These are phyloP conservation scores for Sordaria brevicollis DNA, from an alignment of 495 filamentous ascomycete genomes.

Conservation along the genomic window DNA sequence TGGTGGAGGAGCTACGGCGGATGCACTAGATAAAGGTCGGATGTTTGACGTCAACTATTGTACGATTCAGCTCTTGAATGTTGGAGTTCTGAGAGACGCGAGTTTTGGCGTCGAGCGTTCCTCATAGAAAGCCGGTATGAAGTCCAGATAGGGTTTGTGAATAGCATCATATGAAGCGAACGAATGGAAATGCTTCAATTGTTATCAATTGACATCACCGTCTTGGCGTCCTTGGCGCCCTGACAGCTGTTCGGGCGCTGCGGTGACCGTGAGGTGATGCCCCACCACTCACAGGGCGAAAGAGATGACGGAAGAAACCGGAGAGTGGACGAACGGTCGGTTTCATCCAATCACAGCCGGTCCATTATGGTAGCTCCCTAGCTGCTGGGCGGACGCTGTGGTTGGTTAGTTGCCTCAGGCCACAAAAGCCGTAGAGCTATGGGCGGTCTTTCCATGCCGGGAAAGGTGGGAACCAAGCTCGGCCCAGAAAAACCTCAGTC, in stretches of 20 bases:
- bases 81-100: neutral
- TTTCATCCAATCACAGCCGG: slow-evolving; percentile 16
- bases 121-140: neutral
- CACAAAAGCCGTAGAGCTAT: slow-evolving; percentile 3
- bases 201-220: neutral
- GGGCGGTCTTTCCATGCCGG: slow-evolving; percentile 5
- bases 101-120: neutral
- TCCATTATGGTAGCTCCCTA: slow-evolving; percentile 4
- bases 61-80: neutral
- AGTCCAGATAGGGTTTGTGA: neutral
- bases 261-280: neutral
- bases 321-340: neutral
- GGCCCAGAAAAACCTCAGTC: slow-evolving; percentile 42
- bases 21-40: slow-evolving; percentile 41
- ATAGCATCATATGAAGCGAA: neutral
- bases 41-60: neutral
- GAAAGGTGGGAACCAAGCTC: slow-evolving; percentile 25
- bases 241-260: neutral
- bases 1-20: slow-evolving; percentile 64
- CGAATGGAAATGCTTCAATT: neutral
- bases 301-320: slow-evolving; percentile 15
- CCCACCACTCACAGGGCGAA: neutral
- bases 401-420: slow-evolving; percentile 21
- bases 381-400: neutral
- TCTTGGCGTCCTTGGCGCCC: neutral